Evolutionary conservation across 1,139 yeast species (phyloP).

Genomic region (Taiozyma sp.): DNA sequence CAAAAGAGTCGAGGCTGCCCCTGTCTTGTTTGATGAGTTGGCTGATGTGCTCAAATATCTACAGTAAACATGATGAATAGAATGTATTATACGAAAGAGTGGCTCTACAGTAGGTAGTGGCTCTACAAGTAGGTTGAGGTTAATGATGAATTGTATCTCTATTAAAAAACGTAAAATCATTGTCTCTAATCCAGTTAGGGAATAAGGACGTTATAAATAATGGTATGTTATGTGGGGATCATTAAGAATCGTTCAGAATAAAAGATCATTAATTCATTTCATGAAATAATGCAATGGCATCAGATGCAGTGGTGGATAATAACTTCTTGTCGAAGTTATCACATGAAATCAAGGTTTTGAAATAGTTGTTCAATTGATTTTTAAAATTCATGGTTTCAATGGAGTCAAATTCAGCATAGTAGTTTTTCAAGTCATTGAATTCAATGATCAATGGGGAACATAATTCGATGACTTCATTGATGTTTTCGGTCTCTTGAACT

Average conservation of each 20-base stretch:
- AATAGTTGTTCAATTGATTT: constrained; percentile 22
- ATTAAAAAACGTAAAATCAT: neutral
- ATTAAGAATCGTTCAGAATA: neutral
- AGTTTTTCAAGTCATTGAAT: constrained; percentile 49
- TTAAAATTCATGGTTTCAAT: constrained; percentile 33
- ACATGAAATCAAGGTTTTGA: constrained; percentile 6
- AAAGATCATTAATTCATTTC: neutral
- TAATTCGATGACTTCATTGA: constrained; percentile 17
- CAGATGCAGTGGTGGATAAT: constrained; percentile 19
- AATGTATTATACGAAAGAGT: neutral
- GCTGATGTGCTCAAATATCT: constrained; percentile 14
- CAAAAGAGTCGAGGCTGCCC: constrained; percentile 28
- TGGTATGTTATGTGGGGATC: neutral
- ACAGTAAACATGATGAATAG: neutral
- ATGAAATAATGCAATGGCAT: constrained; percentile 8
- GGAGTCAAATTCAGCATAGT: constrained; percentile 36
- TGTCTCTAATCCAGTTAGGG: neutral
- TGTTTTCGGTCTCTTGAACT: constrained; percentile 6
- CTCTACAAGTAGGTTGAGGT: neutral
- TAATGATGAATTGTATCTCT: neutral
- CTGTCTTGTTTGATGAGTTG: constrained; percentile 28
- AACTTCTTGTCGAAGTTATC: constrained; percentile 11
- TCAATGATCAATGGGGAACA: constrained; percentile 41
- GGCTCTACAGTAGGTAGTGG: too few relatives aligned
- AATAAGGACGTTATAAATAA: neutral